Evolutionary conservation across 2,329 filamentous ascomycete genomes (phyloP), one percentile per base, ranked within the genome.

Genomic region (Aspergillus fructus): DNA sequence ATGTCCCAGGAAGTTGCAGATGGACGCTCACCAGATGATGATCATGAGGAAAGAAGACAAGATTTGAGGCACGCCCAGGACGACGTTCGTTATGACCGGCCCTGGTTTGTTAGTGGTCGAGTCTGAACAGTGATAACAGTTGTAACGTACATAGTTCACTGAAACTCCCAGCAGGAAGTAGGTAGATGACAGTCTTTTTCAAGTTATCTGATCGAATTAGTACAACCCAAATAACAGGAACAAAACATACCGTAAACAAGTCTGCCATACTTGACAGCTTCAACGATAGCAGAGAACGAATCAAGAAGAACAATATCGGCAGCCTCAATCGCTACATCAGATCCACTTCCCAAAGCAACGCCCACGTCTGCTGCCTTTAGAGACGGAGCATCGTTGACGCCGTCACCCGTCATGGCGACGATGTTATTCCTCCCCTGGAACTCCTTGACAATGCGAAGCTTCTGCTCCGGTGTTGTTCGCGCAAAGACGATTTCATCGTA

Each of bases 401-500:
- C 78, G 59, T 78, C 77, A 5, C 78, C 77, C 2, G 76, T 79
- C 78, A 80, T 82, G 6, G 78, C 83, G 5, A 86, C 83, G 33
- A 84, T 82, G 42, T 84, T 77, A 5, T 83, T 79, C 8, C 83
- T 78, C 1, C 79, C 73, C 67, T 90, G 89, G 59, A 91, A 87
- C 69, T 90, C 88, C 30, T 84, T 83, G n/a, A 93, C 89, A 59
- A 92, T 92, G 34, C 88, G 85, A 6, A 92, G 82, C 69, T 93
- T 93, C 68, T 92, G 89, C 66, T 92, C 89, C 0, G 89, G 89
- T 0, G 89, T 91, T 0, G 89, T 92, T 12, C 88, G 81, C 1
- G 89, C 86, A 68, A 92, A 91, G 12, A 92, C 87, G 9, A 92
- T 87, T 66, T 91, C 89, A 24, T 85, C 79, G 63, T 91, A 92